Conservation (phyloP, 257 asterid species). For the Ehretia macrophylla region DNA sequence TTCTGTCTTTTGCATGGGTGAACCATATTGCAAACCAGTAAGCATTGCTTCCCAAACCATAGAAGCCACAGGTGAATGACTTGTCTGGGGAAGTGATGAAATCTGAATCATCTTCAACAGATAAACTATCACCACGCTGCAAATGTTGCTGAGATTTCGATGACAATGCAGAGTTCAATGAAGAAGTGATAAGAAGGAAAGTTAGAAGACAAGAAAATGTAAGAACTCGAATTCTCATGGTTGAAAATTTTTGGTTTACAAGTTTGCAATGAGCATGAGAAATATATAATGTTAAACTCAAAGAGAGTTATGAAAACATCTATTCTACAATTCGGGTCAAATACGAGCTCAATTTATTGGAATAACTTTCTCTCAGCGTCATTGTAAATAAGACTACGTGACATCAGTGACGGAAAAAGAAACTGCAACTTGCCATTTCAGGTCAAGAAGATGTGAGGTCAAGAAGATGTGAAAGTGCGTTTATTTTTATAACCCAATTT, state of each 20-base stretch:
- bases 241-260: background rate
- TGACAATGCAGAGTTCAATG: slow-evolving; percentile 11
- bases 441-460: too few species aligned
- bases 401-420: too few species aligned
- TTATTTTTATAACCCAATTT: too few species aligned
- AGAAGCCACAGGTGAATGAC: slow-evolving; percentile 62
- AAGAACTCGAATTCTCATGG: slow-evolving; percentile 1
- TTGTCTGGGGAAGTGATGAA: slow-evolving; percentile 45
- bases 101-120: slow-evolving; percentile 33
- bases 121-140: slow-evolving; percentile 37
- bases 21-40: slow-evolving; percentile 65
- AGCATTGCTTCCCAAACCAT: slow-evolving; percentile 46
- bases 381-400: too few species aligned
- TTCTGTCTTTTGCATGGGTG: slow-evolving; percentile 53
- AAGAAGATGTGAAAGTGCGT: too few species aligned
- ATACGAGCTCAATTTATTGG: too few species aligned
- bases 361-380: too few species aligned
- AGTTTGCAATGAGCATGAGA: too few species aligned
- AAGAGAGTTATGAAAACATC: too few species aligned
- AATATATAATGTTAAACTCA: too few species aligned
- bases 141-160: slow-evolving; percentile 21
- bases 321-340: too few species aligned
- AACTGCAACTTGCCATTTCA: too few species aligned
- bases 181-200: slow-evolving; percentile 8
- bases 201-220: background rate